These are phyloP conservation scores for Begonia fuchsioides DNA, from an alignment of 306 rosid genomes.

Conservation along the genomic window DNA sequence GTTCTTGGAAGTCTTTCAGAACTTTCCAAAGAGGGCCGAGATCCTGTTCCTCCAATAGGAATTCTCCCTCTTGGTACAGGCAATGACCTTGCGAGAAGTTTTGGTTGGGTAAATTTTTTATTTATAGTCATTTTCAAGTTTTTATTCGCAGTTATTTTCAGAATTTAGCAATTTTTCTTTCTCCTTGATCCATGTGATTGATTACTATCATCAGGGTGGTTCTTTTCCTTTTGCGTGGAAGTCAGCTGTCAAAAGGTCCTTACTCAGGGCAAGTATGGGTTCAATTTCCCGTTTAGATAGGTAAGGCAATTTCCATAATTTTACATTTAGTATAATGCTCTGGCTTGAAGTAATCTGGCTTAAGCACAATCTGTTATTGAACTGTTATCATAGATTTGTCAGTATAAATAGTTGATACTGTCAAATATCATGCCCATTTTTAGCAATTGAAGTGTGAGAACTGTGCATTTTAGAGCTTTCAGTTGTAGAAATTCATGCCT, in stretches of 20 bases:
- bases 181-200: slow-evolving; percentile 18
- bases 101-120: slow-evolving; percentile 68
- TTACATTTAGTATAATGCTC: neutral
- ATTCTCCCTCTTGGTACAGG: slow-evolving; percentile 93
- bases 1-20: slow-evolving; percentile 77
- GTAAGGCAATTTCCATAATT: slow-evolving; percentile 13
- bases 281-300: slow-evolving; percentile 56
- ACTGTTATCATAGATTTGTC: no score
- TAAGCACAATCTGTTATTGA: no score
- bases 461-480: neutral
- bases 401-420: neutral
- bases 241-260: slow-evolving; percentile 65
- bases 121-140: slow-evolving; percentile 15
- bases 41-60: slow-evolving; percentile 84
- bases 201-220: slow-evolving; percentile 62
- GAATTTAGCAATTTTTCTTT: slow-evolving; percentile 9
- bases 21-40: slow-evolving; percentile 32
- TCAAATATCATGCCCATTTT: neutral
- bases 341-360: no score
- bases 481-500: neutral
- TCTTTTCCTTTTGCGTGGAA: slow-evolving; percentile 92
- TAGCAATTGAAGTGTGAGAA: neutral
- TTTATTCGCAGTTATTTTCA: slow-evolving; percentile 7
- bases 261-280: slow-evolving; percentile 48
- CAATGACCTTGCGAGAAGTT: slow-evolving; percentile 90